Base-by-base conservation (phyloP, 2,329 filamentous ascomycete species). In the Arthrobotrys pseudoclavata region DNA sequence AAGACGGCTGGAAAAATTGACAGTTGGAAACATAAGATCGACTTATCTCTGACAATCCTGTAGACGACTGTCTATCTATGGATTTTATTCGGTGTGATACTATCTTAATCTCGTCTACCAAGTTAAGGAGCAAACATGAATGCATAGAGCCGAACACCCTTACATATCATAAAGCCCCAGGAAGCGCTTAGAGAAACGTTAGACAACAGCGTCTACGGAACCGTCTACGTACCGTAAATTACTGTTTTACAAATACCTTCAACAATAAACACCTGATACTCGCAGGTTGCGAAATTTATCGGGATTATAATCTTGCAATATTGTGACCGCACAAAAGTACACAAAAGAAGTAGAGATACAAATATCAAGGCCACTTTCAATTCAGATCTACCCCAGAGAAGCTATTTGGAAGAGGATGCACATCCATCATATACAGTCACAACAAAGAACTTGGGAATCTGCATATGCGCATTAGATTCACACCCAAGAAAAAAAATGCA, bases 111-210 rank as follows among this genome's bases (percentile, higher is more conserved):
- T 53, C 29, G 34, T 67, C 62, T 67, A 64, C 55, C 55, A 9
- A 42, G 12, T 42, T 42, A n/a, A 42, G 26, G 34, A 42, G 55
- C 55, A 60, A 60, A 60, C 55, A 60, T 5, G 10, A 24, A 42
- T 60, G 34, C 55, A 42, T 60, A 26, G n/a, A 57, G 15, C 29
- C 29, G 52, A 40, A 22, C 6, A 37, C 52, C 52, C 52, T 6
- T 20, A 20, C 42, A 45, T 57, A 37, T n/a, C 4, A n/a, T 42
- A 42, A n/a, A 7, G 34, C 13, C 20, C 4, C 10, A 47, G 37
- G 6, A 6, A 71, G 68, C 68, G 68, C 68, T 64, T 53, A 64
- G n/a, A 55, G 68, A 71, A 71, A 71, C 68, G 22, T 40, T 7
- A 29, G 12, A 24, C 29, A 52, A 40, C 34, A 52, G 40, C 55